Evolutionary conservation across 2,329 filamentous ascomycete species (phyloP).

Genomic region (Stagonosporopsis cucurbitacearum): DNA sequence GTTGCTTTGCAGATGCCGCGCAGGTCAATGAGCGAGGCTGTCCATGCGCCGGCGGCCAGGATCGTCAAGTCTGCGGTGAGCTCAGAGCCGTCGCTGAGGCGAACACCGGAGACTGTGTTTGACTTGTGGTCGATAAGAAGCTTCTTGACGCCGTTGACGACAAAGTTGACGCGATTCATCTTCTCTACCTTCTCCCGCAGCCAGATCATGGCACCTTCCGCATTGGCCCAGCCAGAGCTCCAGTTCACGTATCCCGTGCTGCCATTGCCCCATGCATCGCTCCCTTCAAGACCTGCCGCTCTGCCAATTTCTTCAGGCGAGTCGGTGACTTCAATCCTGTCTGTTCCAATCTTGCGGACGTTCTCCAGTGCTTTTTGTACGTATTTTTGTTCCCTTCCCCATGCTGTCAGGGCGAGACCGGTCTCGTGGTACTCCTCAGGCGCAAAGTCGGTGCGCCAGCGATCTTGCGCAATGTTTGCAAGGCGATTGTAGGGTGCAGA

Average conservation of each 20-base stretch:
- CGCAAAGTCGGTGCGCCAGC: conserved; percentile 71
- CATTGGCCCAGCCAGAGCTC: conserved; percentile 80
- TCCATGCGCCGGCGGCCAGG: conserved; percentile 89
- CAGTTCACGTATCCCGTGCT: conserved; percentile 76
- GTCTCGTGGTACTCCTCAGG: conserved; percentile 73
- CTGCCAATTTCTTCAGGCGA: conserved; percentile 48
- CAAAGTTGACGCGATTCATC: conserved; percentile 60
- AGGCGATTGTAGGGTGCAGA: conserved; percentile 78
- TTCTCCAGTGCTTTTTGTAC: conserved; percentile 47
- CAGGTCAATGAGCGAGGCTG: conserved; percentile 76
- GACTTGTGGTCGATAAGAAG: conserved; percentile 49
- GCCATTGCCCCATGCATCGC: conserved; percentile 51
- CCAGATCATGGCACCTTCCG: conserved; percentile 72
- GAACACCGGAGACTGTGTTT: conserved; percentile 62
- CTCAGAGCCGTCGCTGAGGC: conserved; percentile 57
- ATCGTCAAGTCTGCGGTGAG: conserved; percentile 75
- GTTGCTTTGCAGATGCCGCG: conserved; percentile 78
- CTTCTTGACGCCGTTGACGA: conserved; percentile 57
- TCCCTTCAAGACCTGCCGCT: conserved; percentile 53
- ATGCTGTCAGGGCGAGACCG: conserved; percentile 70
- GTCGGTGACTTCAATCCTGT: conserved; percentile 51
- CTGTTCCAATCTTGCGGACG: conserved; percentile 41
- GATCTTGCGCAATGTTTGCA: conserved; percentile 70
- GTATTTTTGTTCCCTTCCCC: conserved; percentile 54
- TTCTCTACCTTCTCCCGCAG: conserved; percentile 62